Base-by-base conservation (phyloP, 2,329 filamentous ascomycete species). In the Aureobasidium sp. region DNA sequence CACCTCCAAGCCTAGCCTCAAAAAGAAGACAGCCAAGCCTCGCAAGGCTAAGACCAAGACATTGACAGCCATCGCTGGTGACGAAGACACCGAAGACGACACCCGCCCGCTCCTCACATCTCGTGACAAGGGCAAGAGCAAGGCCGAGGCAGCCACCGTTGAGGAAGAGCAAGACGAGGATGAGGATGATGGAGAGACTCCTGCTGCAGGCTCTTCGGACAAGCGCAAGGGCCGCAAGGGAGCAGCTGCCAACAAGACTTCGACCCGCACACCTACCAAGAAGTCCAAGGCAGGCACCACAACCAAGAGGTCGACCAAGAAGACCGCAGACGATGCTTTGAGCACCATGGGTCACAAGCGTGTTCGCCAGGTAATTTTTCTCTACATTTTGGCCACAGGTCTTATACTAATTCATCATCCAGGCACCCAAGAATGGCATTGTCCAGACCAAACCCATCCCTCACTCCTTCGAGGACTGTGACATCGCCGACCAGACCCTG, bases 401-500 rank as follows among this genome's bases (percentile, higher is more conserved):
- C 9, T 6, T 37, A 9, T 29, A 58, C 51, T 43, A 10, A 58
- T 1, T 5, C n/a, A 33, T 15, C 2, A 21, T 10, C 23, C 27
- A 58, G 57, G 27, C 53, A 19, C 11, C 58, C 27, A 55, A 60
- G 23, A 35, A 47, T 17, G 40, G 49, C n/a, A 55, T 60, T 17
- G 31, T 19, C 13, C 43, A 46, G 17, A 2, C 19, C 38, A 60
- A 61, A 78, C 23, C 59, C 11, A 61, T 71, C 21, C 65, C 66
- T 2, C 62, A 62, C 38, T 63, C 57, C 15, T 65, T 66, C 40
- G 67, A 68, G 4, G 69, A 71, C 29, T 70, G 69, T 63, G 61
- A 63, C 35, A 63, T 65, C 10, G 64, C 65, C 3, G 70, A 72
- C 61, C 65, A 66, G 35, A 62, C 64, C 29, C 62, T 72, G 29